These are phyloP conservation scores for Xylaria sp. DNA, from an alignment of 2,329 filamentous ascomycete species.

Conservation along the genomic window DNA sequence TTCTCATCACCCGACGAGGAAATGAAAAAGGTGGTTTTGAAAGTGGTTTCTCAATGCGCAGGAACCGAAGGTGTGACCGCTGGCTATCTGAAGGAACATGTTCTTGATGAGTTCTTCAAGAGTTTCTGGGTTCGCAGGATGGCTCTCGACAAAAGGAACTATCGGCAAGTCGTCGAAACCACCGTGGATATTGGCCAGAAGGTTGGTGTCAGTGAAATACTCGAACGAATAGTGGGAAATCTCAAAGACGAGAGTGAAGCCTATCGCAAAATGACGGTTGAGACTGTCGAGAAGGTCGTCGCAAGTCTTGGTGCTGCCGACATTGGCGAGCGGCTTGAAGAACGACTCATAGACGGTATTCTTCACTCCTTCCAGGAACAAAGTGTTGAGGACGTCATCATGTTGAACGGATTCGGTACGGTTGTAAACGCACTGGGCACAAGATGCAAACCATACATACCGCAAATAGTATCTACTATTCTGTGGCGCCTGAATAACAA, in stretches of 20 bases:
- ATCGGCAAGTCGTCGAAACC: conserved; percentile 96
- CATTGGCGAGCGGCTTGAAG: conserved; percentile 90
- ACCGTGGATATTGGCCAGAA: conserved; percentile 98
- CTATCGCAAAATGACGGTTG: conserved; percentile 98
- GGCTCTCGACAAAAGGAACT: conserved; percentile 97
- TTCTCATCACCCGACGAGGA: conserved; percentile 98
- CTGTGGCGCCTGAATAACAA: conserved; percentile 98
- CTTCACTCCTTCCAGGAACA: conserved; percentile 98
- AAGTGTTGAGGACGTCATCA: conserved; percentile 93
- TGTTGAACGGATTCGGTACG: conserved; percentile 97
- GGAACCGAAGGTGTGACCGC: conserved; percentile 95
- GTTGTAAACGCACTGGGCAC: conserved; percentile 95
- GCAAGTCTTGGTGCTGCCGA: conserved; percentile 93
- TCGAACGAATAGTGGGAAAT: conserved; percentile 92
- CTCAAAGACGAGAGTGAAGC: conserved; percentile 98
- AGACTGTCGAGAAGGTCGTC: conserved; percentile 96
- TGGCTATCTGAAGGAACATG: conserved; percentile 93
- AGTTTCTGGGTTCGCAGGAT: conserved; percentile 98
- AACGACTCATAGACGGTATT: conserved; percentile 93
- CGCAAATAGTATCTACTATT: conserved; percentile 96
- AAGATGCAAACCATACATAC: conserved; percentile 94
- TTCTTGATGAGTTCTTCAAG: conserved; percentile 97
- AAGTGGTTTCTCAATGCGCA: conserved; percentile 95
- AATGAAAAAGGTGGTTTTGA: conserved; percentile 99
- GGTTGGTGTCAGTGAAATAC: conserved; percentile 94